Evolutionary conservation across 2,329 filamentous ascomycete species (phyloP).

Genomic region (Alternaria atra): DNA sequence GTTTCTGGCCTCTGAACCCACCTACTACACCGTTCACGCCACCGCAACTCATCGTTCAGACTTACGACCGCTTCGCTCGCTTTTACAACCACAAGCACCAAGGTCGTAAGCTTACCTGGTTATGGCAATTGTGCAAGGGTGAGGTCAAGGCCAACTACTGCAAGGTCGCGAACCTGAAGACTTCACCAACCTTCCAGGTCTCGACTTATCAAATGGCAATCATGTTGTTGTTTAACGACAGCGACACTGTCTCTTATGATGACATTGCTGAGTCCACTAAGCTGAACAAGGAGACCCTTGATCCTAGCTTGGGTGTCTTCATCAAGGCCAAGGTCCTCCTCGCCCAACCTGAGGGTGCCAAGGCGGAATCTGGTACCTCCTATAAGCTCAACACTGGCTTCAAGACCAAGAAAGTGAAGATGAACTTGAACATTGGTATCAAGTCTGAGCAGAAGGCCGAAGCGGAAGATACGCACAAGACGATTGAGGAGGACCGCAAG

Average conservation of each 20-base stretch:
- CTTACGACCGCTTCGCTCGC: slow-evolving; percentile 85
- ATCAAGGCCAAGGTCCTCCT: slow-evolving; percentile 91
- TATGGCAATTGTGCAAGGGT: slow-evolving; percentile 98
- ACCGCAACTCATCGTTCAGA: slow-evolving; percentile 82
- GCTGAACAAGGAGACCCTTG: slow-evolving; percentile 81
- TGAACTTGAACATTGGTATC: slow-evolving; percentile 94
- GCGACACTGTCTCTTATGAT: slow-evolving; percentile 83
- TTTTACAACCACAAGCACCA: slow-evolving; percentile 98
- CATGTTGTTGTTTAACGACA: slow-evolving; percentile 91
- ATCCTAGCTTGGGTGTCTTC: slow-evolving; percentile 85
- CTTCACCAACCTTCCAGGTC: slow-evolving; percentile 95
- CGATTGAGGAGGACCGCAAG: slow-evolving; percentile 97
- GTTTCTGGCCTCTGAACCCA: slow-evolving; percentile 93
- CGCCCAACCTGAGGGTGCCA: slow-evolving; percentile 74
- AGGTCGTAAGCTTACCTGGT: slow-evolving; percentile 94
- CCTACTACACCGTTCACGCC: slow-evolving; percentile 90
- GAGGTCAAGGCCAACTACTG: slow-evolving; percentile 94
- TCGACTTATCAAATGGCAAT: slow-evolving; percentile 99
- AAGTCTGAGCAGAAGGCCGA: slow-evolving; percentile 97
- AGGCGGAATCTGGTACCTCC: slow-evolving; percentile 78
- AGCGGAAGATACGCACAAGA: slow-evolving; percentile 97
- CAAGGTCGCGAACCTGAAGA: slow-evolving; percentile 72
- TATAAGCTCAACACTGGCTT: slow-evolving; percentile 93
- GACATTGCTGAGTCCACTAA: slow-evolving; percentile 85
- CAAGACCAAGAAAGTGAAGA: slow-evolving; percentile 97